These are phyloP conservation scores for Mucor plumbeus DNA, from an alignment of 371 early-diverging fungal species.

Conservation along the genomic window DNA sequence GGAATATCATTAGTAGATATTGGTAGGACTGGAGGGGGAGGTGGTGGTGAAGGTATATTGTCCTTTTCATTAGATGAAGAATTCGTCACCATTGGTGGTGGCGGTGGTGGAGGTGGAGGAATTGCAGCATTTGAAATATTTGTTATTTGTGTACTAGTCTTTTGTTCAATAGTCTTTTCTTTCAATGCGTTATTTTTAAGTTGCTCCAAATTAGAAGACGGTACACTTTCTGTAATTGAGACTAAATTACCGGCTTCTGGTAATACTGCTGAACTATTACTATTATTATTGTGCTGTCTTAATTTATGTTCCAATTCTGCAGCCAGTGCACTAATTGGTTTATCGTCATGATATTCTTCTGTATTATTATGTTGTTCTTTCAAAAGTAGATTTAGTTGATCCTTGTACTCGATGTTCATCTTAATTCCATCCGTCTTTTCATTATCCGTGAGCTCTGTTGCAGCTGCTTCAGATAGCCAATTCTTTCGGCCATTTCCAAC, in stretches of 20 bases:
- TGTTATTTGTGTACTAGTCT: constrained; percentile 1
- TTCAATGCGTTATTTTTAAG: neutral
- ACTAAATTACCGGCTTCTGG: constrained; percentile 7
- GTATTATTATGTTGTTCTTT: neutral
- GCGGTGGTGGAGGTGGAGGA: constrained; percentile 29
- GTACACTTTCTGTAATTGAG: neutral
- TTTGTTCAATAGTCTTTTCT: too few species aligned
- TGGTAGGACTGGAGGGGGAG: constrained; percentile 14
- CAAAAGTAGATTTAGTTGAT: constrained; percentile 25
- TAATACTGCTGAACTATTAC: neutral
- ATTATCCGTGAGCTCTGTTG: neutral
- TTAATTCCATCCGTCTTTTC: constrained; percentile 19
- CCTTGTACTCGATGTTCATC: constrained; percentile 26
- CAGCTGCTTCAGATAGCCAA: constrained; percentile 22
- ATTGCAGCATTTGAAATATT: neutral
- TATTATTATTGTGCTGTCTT: constrained; percentile 17
- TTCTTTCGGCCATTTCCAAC: constrained; percentile 22
- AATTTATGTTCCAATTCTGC: constrained; percentile 43
- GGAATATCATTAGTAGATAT: neutral
- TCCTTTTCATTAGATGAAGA: neutral
- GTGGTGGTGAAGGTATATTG: constrained; percentile 30
- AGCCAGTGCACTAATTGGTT: constrained; percentile 44
- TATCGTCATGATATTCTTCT: constrained; percentile 31
- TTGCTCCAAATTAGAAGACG: neutral
- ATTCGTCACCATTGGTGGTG: constrained; percentile 6